These are phyloP conservation scores for Baorangia bicolor DNA, from an alignment of 768 basidiomycete species.

Conservation along the genomic window DNA sequence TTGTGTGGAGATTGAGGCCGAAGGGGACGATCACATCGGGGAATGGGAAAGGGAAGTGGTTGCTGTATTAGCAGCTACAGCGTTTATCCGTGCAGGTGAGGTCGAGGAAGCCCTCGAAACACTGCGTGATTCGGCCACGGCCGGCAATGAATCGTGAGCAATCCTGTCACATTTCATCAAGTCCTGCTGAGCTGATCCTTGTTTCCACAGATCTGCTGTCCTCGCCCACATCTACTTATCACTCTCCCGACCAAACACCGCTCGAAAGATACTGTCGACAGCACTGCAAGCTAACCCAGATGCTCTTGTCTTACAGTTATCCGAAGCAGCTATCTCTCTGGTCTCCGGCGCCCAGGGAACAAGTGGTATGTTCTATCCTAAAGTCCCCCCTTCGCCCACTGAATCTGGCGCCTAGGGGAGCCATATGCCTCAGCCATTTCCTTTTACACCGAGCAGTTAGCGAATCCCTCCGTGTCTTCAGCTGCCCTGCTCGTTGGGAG, in stretches of 20 bases:
- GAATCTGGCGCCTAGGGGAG: constrained; percentile 19
- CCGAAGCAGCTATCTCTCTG: constrained; percentile 80
- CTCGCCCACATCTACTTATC: constrained; percentile 87
- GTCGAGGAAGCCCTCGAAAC: constrained; percentile 92
- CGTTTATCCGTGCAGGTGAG: constrained; percentile 81
- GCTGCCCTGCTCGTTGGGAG: constrained; percentile 76
- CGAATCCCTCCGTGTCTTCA: constrained; percentile 74
- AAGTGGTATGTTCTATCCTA: constrained; percentile 34
- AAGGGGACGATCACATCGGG: constrained; percentile 59
- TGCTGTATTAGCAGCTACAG: constrained; percentile 80
- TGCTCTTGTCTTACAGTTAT: constrained; percentile 83
- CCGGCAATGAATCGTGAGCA: constrained; percentile 85
- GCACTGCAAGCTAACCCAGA: constrained; percentile 89
- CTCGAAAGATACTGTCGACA: constrained; percentile 79
- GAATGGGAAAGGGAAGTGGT: constrained; percentile 73
- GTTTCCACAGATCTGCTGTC: constrained; percentile 62
- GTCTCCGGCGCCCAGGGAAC: constrained; percentile 74
- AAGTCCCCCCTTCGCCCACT: neutral
- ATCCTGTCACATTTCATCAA: neutral
- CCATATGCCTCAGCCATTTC: constrained; percentile 43
- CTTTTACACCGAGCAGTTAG: constrained; percentile 84
- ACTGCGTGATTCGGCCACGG: constrained; percentile 63
- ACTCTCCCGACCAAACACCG: constrained; percentile 84
- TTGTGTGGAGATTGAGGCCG: constrained; percentile 82
- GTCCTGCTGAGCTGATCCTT: neutral